These are phyloP conservation scores for Limonium bicolor DNA, from an alignment of 148 eudicot genomes.

Conservation along the genomic window DNA sequence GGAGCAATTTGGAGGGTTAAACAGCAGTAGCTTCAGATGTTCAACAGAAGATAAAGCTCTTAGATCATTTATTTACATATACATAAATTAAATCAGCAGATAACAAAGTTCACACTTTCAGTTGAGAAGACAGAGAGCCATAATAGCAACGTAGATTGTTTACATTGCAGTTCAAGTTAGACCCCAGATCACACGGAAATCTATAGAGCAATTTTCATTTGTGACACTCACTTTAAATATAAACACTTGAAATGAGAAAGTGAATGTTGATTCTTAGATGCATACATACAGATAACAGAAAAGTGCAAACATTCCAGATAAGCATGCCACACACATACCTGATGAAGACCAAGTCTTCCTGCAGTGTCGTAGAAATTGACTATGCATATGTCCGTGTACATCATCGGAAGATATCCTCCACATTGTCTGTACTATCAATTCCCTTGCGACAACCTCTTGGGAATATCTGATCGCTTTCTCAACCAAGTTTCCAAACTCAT, in stretches of 20 bases:
- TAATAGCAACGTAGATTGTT: background rate
- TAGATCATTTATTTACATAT: no score
- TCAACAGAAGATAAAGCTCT: no score
- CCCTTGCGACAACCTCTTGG: conserved; percentile 15
- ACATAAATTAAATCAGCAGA: no score
- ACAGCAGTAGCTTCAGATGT: no score
- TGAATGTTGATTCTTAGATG: no score
- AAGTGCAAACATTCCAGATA: background rate
- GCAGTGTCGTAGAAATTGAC: conserved; percentile 45
- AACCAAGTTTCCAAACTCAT: conserved; percentile 22
- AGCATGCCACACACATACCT: conserved; percentile 21
- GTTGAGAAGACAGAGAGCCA: no score
- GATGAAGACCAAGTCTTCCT: conserved; percentile 65
- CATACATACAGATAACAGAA: no score
- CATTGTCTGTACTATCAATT: conserved; percentile 5
- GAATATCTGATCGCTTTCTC: conserved; percentile 27
- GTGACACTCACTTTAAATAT: no score
- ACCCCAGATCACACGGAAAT: no score
- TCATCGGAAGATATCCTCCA: conserved; percentile 28
- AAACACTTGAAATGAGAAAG: no score
- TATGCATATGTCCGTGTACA: conserved; percentile 52
- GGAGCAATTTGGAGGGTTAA: no score
- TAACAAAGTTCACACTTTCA: no score
- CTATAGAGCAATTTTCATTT: background rate
- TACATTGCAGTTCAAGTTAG: background rate